phyloP scores from a whole-genome alignment of 2,329 filamentous ascomycete genomes.

The Claviceps maximensis region DNA sequence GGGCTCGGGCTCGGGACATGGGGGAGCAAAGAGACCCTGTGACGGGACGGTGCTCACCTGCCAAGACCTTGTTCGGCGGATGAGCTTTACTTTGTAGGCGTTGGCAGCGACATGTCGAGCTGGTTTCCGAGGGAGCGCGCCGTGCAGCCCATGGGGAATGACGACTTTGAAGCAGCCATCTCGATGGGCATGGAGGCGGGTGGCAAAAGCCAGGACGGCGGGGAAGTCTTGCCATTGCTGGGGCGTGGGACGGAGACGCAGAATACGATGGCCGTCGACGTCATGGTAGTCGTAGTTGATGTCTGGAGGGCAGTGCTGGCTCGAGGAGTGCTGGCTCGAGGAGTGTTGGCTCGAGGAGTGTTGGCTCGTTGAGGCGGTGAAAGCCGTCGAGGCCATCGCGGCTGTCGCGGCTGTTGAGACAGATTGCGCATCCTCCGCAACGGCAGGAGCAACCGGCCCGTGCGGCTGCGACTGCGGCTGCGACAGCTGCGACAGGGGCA shows the following conservation, averaged over 20 bases:
- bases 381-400: too few relatives aligned
- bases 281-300: slow-evolving; percentile 21
- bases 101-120: slow-evolving; percentile 19
- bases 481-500: too few relatives aligned
- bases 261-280: slow-evolving; percentile 15
- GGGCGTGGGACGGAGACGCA: slow-evolving; percentile 21
- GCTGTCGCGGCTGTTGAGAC: too few relatives aligned
- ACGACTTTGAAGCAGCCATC: slow-evolving; percentile 27
- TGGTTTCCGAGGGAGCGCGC: slow-evolving; percentile 19
- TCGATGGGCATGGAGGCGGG: slow-evolving; percentile 16
- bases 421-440: too few relatives aligned
- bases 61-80: slow-evolving; percentile 23
- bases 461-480: too few relatives aligned
- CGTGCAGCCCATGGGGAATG: slow-evolving; percentile 19
- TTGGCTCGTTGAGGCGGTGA: too few relatives aligned
- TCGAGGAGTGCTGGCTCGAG: too few relatives aligned
- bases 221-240: slow-evolving; percentile 25
- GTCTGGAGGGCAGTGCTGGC: background rate
- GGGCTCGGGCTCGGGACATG: slow-evolving; percentile 11
- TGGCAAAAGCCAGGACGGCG: slow-evolving; percentile 20
- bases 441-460: too few relatives aligned
- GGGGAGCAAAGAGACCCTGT: slow-evolving; percentile 18
- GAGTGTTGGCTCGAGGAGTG: too few relatives aligned
- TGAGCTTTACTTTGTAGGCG: slow-evolving; percentile 22
- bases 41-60: slow-evolving; percentile 22